Percentiles rank a stretch among this genome's conserved stretches.
phyloP scores from a whole-genome alignment of 2,329 filamentous ascomycete genomes.

The Aureobasidium lini region DNA sequence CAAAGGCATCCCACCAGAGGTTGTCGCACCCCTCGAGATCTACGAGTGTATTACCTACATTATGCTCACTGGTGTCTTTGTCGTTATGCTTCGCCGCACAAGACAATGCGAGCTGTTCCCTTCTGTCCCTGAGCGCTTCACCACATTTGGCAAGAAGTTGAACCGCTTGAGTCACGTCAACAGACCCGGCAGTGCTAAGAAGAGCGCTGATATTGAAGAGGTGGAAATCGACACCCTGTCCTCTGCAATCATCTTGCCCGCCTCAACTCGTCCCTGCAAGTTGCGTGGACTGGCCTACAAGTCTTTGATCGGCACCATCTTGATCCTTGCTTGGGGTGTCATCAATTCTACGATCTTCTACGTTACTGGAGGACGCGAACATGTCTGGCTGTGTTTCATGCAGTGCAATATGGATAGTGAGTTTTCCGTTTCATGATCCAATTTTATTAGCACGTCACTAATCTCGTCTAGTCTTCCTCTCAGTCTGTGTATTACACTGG shows the following conservation, averaged over 20 bases:
- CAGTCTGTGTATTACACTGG: slow-evolving; percentile 11
- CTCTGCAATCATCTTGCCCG: not conserved
- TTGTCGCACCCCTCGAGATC: slow-evolving; percentile 30
- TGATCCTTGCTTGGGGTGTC: slow-evolving; percentile 33
- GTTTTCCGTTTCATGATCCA: slow-evolving; percentile 5
- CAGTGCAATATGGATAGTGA: slow-evolving; percentile 35
- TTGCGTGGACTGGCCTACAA: slow-evolving; percentile 34
- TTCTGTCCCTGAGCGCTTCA: not conserved
- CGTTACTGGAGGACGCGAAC: slow-evolving; percentile 27
- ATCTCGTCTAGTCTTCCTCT: not conserved
- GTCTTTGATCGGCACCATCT: slow-evolving; percentile 30
- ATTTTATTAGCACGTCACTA: not conserved
- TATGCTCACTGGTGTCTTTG: slow-evolving; percentile 33
- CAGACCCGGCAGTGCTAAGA: not conserved
- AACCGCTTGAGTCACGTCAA: not conserved
- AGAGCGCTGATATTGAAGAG: not conserved
- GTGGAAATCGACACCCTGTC: not conserved
- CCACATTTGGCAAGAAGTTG: not conserved
- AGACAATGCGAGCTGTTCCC: not conserved
- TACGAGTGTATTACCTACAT: slow-evolving; percentile 34
- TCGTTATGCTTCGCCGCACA: slow-evolving; percentile 28
- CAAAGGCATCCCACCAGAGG: slow-evolving; percentile 32
- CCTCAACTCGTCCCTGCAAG: slow-evolving; percentile 2
- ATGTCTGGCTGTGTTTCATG: slow-evolving; percentile 35
- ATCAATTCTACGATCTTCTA: slow-evolving; percentile 31